Percentiles rank a stretch among this genome's conserved stretches.
These are phyloP conservation scores for Aurifilum marmelostoma DNA, from an alignment of 2,329 filamentous ascomycete genomes.

Conservation along the genomic window DNA sequence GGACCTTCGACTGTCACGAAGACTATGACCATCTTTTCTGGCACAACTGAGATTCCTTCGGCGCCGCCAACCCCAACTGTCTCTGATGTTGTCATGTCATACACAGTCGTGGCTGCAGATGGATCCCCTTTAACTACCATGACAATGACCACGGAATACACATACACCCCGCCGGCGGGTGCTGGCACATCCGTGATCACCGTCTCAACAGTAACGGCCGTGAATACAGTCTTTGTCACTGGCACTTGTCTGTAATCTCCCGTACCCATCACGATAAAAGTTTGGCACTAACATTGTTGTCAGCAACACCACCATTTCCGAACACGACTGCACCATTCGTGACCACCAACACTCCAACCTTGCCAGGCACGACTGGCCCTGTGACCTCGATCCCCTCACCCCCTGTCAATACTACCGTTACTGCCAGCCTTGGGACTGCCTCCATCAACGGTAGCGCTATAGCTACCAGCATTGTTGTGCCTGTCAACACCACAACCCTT, in stretches of 20 bases:
- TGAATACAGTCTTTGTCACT: slow-evolving; percentile 24
- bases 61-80: slow-evolving; percentile 13
- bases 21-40: slow-evolving; percentile 18
- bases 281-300: not conserved
- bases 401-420: slow-evolving; percentile 12
- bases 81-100: slow-evolving; percentile 32
- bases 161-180: slow-evolving; percentile 15
- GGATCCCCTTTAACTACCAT: slow-evolving; percentile 21
- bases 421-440: slow-evolving; percentile 15
- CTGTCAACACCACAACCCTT: slow-evolving; percentile 16
- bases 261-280: not conserved
- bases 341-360: slow-evolving; percentile 15
- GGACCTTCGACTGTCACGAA: slow-evolving; percentile 15
- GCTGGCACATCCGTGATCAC: slow-evolving; percentile 22
- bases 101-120: slow-evolving; percentile 31
- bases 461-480: slow-evolving; percentile 19
- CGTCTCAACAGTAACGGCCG: slow-evolving; percentile 26
- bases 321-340: slow-evolving; percentile 20
- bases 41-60: slow-evolving; percentile 24
- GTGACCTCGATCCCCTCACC: slow-evolving; percentile 5
- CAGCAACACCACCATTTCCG: not conserved
- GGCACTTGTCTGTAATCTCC: slow-evolving; percentile 15
- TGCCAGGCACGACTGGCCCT: not conserved
- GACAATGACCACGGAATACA: slow-evolving; percentile 24
- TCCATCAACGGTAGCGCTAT: slow-evolving; percentile 13